A percentile compares a stretch with the other conserved stretches of the same genome.
Conservation (phyloP, 495 filamentous ascomycete species). For the Penicillium egyptiacum region DNA sequence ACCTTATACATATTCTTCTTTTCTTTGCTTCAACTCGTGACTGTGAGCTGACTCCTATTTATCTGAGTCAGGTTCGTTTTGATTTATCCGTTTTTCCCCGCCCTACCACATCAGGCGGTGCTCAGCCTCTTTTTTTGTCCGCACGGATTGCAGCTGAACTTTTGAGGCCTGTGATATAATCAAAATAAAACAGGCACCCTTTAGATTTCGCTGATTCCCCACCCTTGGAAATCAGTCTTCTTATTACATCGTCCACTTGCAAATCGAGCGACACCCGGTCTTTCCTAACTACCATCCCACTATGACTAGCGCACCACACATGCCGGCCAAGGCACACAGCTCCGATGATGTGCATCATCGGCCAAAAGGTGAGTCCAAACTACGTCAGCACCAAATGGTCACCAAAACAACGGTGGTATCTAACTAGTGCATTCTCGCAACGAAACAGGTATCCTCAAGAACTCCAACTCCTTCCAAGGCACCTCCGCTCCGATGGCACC, state of each 20-base stretch:
- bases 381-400: not conserved
- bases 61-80: slow-evolving; percentile 11
- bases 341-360: slow-evolving; percentile 54
- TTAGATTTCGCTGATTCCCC: not conserved
- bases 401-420: not conserved
- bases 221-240: slow-evolving; percentile 5
- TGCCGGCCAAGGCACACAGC: slow-evolving; percentile 38
- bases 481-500: slow-evolving; percentile 11
- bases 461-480: slow-evolving; percentile 53
- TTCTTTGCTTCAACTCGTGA: slow-evolving; percentile 7
- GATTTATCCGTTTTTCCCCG: slow-evolving; percentile 8
- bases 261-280: slow-evolving; percentile 22
- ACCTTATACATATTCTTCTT: slow-evolving; percentile 4
- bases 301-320: slow-evolving; percentile 38
- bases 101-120: slow-evolving; percentile 1
- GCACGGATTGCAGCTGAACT: slow-evolving; percentile 5
- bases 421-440: slow-evolving; percentile 1
- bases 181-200: slow-evolving; percentile 8
- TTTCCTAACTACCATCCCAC: slow-evolving; percentile 12
- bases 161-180: slow-evolving; percentile 14
- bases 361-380: slow-evolving; percentile 65
- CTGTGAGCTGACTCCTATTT: not conserved
- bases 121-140: slow-evolving; percentile 7
- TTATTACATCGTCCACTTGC: slow-evolving; percentile 21
- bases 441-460: slow-evolving; percentile 86